These are phyloP conservation scores for Rhodosporidiobolus sp. DNA, from an alignment of 768 basidiomycete species.

Conservation along the genomic window DNA sequence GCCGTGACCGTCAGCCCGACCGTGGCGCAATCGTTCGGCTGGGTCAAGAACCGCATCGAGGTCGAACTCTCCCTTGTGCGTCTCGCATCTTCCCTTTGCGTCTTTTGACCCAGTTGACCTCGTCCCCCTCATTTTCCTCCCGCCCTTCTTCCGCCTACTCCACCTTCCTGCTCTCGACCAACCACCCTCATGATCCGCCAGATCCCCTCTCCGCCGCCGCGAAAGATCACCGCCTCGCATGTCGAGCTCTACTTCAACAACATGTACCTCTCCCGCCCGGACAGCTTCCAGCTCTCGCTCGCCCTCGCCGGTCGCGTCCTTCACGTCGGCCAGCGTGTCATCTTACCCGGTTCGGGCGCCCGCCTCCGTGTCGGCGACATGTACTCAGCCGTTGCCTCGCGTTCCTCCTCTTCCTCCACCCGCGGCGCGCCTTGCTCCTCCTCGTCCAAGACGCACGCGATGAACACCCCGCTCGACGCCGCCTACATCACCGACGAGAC, in stretches of 20 bases:
- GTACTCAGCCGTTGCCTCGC: conserved; percentile 61
- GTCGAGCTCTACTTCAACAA: conserved; percentile 91
- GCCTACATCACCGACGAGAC: conserved; percentile 77
- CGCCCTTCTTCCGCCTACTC: not conserved
- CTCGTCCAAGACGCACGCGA: not conserved
- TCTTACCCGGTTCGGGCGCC: conserved; percentile 74
- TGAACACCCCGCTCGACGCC: conserved; percentile 49
- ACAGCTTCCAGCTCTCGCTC: conserved; percentile 93
- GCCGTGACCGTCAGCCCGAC: conserved; percentile 73
- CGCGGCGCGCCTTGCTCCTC: not conserved
- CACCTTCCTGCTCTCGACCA: conserved; percentile 3
- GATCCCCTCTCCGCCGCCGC: conserved; percentile 35
- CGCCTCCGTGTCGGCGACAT: conserved; percentile 74
- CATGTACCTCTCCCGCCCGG: conserved; percentile 69
- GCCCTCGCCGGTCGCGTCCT: conserved; percentile 75
- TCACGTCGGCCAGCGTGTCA: conserved; percentile 76
- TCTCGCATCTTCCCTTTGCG: not conserved
- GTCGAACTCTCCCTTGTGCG: conserved; percentile 68
- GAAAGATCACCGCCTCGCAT: conserved; percentile 63
- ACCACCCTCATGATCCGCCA: conserved; percentile 6
- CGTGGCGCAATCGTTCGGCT: conserved; percentile 66
- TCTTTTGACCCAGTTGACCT: not conserved
- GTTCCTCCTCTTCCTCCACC: not conserved
- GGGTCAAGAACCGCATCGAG: conserved; percentile 66
- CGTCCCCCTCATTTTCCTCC: not conserved